Conservation (phyloP, 192 early-diverging fungal genomes). For the Funneliformis geosporum region DNA sequence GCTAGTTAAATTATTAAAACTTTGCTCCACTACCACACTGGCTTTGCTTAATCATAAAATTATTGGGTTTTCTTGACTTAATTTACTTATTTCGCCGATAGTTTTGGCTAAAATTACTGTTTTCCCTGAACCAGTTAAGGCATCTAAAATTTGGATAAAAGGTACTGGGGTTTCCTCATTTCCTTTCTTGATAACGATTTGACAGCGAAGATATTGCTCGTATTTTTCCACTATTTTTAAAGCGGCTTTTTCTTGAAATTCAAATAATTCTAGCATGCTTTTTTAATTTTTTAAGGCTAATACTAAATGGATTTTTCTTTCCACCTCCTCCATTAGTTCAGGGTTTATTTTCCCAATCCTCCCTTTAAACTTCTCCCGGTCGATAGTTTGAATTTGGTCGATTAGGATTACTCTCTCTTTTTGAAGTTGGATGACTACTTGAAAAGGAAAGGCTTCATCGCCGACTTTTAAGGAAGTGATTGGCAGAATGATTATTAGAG, state of each 20-base stretch:
- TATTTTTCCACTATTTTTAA: background rate
- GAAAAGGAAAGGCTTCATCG: slow-evolving; percentile 15
- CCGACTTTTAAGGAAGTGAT: slow-evolving; percentile 12
- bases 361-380: no score
- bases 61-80: background rate
- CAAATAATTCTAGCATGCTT: background rate
- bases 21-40: background rate
- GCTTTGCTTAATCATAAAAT: background rate
- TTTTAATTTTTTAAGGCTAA: no score
- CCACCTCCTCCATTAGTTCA: no score
- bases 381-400: slow-evolving; percentile 16
- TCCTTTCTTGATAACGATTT: background rate
- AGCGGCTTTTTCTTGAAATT: background rate
- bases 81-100: background rate
- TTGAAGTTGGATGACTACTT: background rate
- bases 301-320: no score
- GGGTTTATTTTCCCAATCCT: no score
- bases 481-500: slow-evolving; percentile 13
- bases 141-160: background rate
- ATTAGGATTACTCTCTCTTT: slow-evolving; percentile 3
- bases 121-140: background rate
- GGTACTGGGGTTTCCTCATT: background rate
- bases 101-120: background rate
- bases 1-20: background rate
- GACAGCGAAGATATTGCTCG: background rate